These are phyloP conservation scores for Ambrosia hybrid DNA, from an alignment of 140 eudicot species.

Conservation along the genomic window DNA sequence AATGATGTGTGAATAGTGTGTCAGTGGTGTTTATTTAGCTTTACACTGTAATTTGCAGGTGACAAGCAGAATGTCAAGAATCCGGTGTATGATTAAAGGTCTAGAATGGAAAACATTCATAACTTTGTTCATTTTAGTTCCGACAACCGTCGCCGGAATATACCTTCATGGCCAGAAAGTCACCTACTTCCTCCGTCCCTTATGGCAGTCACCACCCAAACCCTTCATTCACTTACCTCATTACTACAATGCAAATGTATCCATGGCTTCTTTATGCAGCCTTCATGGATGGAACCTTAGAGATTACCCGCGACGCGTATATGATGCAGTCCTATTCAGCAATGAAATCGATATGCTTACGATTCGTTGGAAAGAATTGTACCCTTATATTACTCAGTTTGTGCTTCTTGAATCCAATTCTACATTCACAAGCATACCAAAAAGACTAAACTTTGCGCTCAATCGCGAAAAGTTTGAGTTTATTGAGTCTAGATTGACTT, in stretches of 20 bases:
- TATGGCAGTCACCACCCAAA: conserved; percentile 87
- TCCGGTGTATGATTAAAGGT: conserved; percentile 47
- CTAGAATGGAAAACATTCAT: conserved; percentile 44
- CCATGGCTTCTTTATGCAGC: conserved; percentile 65
- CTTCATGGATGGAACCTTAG: conserved; percentile 84
- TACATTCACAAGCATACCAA: conserved; percentile 62
- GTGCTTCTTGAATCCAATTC: conserved; percentile 83
- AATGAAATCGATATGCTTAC: conserved; percentile 84
- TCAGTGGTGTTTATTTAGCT: no score
- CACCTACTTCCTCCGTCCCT: conserved; percentile 64
- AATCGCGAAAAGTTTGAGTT: conserved; percentile 57
- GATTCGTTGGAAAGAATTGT: conserved; percentile 71
- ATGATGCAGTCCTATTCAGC: conserved; percentile 71
- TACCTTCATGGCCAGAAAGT: conserved; percentile 78
- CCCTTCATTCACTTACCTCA: conserved; percentile 57
- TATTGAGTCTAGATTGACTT: conserved; percentile 66
- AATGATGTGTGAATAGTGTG: no score
- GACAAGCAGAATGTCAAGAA: conserved; percentile 44
- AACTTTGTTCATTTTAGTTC: conserved; percentile 46
- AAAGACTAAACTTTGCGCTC: conserved; percentile 47
- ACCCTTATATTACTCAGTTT: conserved; percentile 77
- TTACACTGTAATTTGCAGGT: conserved; percentile 27
- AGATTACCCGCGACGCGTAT: conserved; percentile 74
- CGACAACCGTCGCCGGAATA: conserved; percentile 40
- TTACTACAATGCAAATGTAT: conserved; percentile 60